Percentiles rank a stretch among this genome's conserved stretches.
Conservation (phyloP, 2,329 filamentous ascomycete species). For the Boeremia exigua region DNA sequence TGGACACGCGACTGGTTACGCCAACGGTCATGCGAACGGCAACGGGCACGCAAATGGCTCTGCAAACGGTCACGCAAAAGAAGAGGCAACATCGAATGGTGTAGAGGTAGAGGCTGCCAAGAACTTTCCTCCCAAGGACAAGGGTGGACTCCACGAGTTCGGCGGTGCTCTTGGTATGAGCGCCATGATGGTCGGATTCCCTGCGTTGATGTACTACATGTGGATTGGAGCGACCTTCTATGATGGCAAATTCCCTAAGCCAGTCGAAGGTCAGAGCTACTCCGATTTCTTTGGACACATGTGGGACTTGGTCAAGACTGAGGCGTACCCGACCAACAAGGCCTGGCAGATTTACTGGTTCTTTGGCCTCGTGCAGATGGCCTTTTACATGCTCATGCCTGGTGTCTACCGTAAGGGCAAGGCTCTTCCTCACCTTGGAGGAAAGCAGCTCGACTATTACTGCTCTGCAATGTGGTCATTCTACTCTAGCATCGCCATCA, state of each 20-base stretch:
- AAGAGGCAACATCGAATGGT: conserved; percentile 13
- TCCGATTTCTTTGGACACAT: conserved; percentile 75
- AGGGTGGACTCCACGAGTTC: conserved; percentile 73
- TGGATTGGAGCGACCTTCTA: conserved; percentile 97
- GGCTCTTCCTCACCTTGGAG: conserved; percentile 79
- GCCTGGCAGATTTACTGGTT: conserved; percentile 96
- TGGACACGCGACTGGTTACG: conserved; percentile 41
- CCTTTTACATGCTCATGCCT: conserved; percentile 83
- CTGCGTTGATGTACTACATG: conserved; percentile 98
- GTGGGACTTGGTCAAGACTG: conserved; percentile 74
- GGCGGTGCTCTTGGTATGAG: conserved; percentile 82
- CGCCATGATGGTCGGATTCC: conserved; percentile 90
- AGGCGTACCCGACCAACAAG: conserved; percentile 80
- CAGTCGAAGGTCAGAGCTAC: conserved; percentile 69
- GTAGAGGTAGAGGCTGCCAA: conserved; percentile 46
- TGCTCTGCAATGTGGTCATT: conserved; percentile 89
- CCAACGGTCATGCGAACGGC: conserved; percentile 46
- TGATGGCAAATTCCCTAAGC: conserved; percentile 78
- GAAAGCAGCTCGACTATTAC: conserved; percentile 90
- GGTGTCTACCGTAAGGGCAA: conserved; percentile 90
- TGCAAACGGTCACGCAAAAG: conserved; percentile 43
- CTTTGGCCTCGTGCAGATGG: conserved; percentile 84
- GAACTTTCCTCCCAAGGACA: conserved; percentile 46
- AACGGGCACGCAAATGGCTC: conserved; percentile 21
- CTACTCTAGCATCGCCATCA: conserved; percentile 80